Conservation (phyloP, 371 early-diverging fungal species). For the Nosema muscidifuracis region DNA sequence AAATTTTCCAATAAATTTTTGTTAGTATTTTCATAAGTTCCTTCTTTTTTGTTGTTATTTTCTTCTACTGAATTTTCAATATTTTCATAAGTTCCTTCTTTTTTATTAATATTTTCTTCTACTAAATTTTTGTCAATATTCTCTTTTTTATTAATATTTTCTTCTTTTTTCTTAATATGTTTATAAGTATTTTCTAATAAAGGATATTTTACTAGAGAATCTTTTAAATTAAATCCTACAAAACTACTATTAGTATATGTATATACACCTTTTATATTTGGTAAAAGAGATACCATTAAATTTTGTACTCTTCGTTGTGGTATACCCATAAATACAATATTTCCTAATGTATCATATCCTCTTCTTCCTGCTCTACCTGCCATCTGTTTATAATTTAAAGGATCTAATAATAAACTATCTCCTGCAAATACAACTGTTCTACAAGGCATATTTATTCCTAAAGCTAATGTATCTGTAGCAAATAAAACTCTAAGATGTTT, state of each 20-base stretch:
- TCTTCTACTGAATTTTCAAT: too few species aligned
- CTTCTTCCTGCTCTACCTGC: slow-evolving; percentile 67
- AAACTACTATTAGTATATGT: slow-evolving; percentile 64
- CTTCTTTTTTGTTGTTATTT: too few species aligned
- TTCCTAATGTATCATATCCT: slow-evolving; percentile 66
- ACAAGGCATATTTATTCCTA: slow-evolving; percentile 69
- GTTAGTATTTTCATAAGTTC: background rate
- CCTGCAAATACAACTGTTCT: slow-evolving; percentile 65
- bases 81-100: background rate
- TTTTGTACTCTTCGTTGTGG: slow-evolving; percentile 55
- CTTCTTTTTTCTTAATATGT: background rate
- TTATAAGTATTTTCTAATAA: slow-evolving; percentile 16
- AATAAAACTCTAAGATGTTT: slow-evolving; percentile 65
- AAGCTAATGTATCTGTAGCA: slow-evolving; percentile 66
- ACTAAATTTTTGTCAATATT: background rate
- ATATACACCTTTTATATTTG: slow-evolving; percentile 65
- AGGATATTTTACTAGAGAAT: slow-evolving; percentile 31
- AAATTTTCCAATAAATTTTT: background rate
- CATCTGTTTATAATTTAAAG: slow-evolving; percentile 65
- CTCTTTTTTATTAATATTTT: background rate
- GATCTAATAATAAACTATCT: slow-evolving; percentile 64
- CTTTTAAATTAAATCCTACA: slow-evolving; percentile 59
- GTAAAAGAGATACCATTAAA: slow-evolving; percentile 64
- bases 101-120: background rate
- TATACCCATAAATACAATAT: slow-evolving; percentile 65